These are phyloP conservation scores for Globisporangium yorkense DNA, from an alignment of 352 stramenopile species.

Conservation along the genomic window DNA sequence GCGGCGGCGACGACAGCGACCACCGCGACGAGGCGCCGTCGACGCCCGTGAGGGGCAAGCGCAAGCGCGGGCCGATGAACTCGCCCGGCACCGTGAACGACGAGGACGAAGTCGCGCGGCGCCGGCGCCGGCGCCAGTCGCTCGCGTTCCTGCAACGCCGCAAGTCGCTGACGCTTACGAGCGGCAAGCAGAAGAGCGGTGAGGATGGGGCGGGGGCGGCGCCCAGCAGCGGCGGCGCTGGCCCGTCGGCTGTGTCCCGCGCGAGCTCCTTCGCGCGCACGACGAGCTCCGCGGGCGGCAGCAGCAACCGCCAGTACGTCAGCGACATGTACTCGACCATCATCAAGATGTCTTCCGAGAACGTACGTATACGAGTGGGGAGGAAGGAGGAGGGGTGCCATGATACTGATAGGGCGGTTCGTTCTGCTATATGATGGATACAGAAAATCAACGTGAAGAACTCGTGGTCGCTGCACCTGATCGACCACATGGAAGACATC, in stretches of 20 bases:
- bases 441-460: slow-evolving; percentile 98
- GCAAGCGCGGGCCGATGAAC: slow-evolving; percentile 28
- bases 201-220: slow-evolving; percentile 2
- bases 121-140: slow-evolving; percentile 52
- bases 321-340: slow-evolving; percentile 90
- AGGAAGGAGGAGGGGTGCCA: neutral
- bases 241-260: slow-evolving; percentile 1
- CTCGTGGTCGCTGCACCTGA: slow-evolving; percentile 94
- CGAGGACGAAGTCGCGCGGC: slow-evolving; percentile 59
- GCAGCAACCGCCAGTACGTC: slow-evolving; percentile 71
- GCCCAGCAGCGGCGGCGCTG: neutral
- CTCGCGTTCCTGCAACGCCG: slow-evolving; percentile 69
- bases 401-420: neutral
- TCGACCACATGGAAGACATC: slow-evolving; percentile 97
- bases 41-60: slow-evolving; percentile 18
- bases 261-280: slow-evolving; percentile 8
- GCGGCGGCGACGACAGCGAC: neutral
- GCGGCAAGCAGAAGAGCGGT: slow-evolving; percentile 17
- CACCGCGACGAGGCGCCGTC: slow-evolving; percentile 5
- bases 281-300: slow-evolving; percentile 4
- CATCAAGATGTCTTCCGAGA: slow-evolving; percentile 91
- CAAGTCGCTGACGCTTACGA: slow-evolving; percentile 53
- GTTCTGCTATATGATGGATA: neutral
- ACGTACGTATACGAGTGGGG: slow-evolving; percentile 35
- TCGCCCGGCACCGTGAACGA: slow-evolving; percentile 37